phyloP scores from a whole-genome alignment of 192 early-diverging fungal genomes.

The Endogone sp. region DNA sequence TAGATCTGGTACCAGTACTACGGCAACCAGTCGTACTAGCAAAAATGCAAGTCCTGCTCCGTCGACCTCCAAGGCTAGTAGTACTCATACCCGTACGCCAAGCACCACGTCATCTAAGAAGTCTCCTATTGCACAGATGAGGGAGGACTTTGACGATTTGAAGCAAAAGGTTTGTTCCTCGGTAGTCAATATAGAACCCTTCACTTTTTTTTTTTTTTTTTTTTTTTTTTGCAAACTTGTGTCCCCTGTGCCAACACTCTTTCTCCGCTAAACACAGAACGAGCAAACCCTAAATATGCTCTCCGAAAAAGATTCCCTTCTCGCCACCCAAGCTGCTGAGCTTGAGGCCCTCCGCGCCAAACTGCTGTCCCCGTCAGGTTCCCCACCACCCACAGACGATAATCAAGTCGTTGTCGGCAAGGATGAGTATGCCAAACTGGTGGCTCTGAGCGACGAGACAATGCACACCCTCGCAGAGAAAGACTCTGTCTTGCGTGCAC shows the following conservation, averaged over 20 bases:
- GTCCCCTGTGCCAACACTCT: too few species aligned
- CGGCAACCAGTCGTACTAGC: background rate
- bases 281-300: too few species aligned
- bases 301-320: background rate
- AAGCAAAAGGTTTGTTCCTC: background rate
- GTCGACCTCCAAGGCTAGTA: background rate
- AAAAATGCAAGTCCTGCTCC: background rate
- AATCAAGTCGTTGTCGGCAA: background rate
- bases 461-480: background rate
- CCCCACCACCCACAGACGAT: background rate
- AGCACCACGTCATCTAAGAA: background rate
- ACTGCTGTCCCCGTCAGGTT: background rate
- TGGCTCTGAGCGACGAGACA: background rate
- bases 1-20: background rate
- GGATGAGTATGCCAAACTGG: background rate
- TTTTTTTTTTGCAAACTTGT: background rate
- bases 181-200: background rate
- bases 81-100: background rate
- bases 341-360: background rate
- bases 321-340: background rate
- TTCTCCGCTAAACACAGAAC: too few species aligned
- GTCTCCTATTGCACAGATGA: background rate
- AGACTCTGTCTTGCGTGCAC: background rate
- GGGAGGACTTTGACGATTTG: background rate
- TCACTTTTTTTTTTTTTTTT: background rate